Evolutionary conservation across 495 filamentous ascomycete species (phyloP).

Genomic region (Daldinia bambusicola): DNA sequence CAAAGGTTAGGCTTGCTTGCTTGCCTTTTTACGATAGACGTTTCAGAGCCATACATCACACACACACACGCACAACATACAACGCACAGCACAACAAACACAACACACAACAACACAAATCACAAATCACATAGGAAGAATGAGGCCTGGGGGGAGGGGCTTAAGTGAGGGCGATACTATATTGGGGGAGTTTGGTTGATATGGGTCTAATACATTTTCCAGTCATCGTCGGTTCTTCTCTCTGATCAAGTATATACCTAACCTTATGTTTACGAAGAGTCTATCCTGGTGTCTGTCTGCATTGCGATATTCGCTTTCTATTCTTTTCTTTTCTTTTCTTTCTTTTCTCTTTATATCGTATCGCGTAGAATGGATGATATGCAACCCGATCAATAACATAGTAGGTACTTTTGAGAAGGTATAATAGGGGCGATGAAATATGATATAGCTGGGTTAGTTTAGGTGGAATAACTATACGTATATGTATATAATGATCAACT

Average conservation of each 20-base stretch:
- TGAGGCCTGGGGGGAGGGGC: conserved; percentile 35
- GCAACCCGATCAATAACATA: not conserved
- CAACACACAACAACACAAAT: not conserved
- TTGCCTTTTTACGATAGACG: conserved; percentile 46
- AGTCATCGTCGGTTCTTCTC: conserved; percentile 24
- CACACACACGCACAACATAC: not conserved
- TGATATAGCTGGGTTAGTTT: not conserved
- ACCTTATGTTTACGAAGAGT: conserved; percentile 16
- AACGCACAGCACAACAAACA: not conserved
- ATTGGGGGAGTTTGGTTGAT: conserved; percentile 53
- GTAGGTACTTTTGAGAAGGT: not conserved
- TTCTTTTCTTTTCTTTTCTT: conserved; percentile 2
- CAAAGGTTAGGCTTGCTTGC: conserved; percentile 5
- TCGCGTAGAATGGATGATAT: conserved; percentile 10
- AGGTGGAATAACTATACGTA: not conserved
- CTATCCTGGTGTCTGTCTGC: conserved; percentile 12
- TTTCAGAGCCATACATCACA: conserved; percentile 25
- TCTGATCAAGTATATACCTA: conserved; percentile 8
- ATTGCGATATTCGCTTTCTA: conserved; percentile 4
- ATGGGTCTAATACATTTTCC: conserved; percentile 50
- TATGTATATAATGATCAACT: conserved; percentile 11
- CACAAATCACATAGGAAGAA: conserved; percentile 33
- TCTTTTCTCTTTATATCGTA: conserved; percentile 1
- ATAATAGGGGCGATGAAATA: not conserved
- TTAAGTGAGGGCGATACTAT: conserved; percentile 43